Evolutionary conservation across 2,329 filamentous ascomycete species (phyloP).

Genomic region (Xylaria sp.): DNA sequence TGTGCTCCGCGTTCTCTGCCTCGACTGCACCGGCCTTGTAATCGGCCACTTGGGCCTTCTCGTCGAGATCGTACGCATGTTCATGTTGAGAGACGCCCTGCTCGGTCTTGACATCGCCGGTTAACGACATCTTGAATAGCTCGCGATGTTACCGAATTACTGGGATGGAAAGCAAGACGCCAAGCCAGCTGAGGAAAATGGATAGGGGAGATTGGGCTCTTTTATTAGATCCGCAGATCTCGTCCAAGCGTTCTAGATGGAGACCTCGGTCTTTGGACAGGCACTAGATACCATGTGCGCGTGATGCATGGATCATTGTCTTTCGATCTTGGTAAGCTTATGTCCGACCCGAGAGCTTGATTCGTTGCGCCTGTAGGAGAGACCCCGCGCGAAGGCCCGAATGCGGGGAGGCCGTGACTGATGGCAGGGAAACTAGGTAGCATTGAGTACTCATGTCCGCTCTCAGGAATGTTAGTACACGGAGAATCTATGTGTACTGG

Average conservation of each 20-base stretch:
- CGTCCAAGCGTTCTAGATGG: neutral
- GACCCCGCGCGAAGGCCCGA: slow-evolving; percentile 17
- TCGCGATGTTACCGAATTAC: slow-evolving; percentile 13
- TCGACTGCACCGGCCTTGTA: slow-evolving; percentile 65
- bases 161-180: slow-evolving; percentile 14
- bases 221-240: slow-evolving; percentile 17
- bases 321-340: neutral
- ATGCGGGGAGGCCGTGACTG: slow-evolving; percentile 15
- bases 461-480: neutral
- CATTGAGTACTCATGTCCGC: neutral
- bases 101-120: slow-evolving; percentile 15
- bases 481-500: neutral
- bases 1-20: slow-evolving; percentile 58
- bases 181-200: neutral
- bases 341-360: slow-evolving; percentile 3
- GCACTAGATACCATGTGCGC: slow-evolving; percentile 8
- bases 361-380: slow-evolving; percentile 1
- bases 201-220: neutral
- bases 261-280: slow-evolving; percentile 11
- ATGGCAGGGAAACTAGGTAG: slow-evolving; percentile 8
- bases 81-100: slow-evolving; percentile 14
- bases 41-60: slow-evolving; percentile 53
- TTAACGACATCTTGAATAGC: slow-evolving; percentile 27
- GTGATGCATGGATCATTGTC: slow-evolving; percentile 18
- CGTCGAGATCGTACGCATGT: slow-evolving; percentile 41